These are phyloP conservation scores for Xenoacremonium recifei DNA, from an alignment of 2,329 filamentous ascomycete genomes.

Conservation along the genomic window DNA sequence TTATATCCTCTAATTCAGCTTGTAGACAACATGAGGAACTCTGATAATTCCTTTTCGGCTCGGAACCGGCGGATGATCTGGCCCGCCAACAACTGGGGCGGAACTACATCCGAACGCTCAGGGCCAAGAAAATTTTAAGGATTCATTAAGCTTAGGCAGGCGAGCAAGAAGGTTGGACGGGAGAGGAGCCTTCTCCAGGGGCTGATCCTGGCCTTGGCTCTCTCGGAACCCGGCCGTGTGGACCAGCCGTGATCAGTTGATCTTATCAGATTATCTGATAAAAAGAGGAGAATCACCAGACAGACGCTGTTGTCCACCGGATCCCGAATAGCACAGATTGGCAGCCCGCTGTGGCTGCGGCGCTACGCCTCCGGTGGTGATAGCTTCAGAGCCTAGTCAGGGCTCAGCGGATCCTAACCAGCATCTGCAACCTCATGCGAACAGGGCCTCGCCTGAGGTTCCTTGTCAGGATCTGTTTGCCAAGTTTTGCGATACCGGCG, in stretches of 20 bases:
- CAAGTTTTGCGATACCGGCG: background rate
- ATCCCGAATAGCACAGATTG: background rate
- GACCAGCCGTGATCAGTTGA: background rate
- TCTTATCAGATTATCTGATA: slow-evolving; percentile 1
- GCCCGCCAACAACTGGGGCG: no score
- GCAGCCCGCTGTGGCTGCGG: background rate
- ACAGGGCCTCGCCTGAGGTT: background rate
- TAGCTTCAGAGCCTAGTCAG: background rate
- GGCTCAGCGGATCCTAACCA: background rate
- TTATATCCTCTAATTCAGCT: no score
- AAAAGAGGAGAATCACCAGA: background rate
- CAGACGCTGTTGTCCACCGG: background rate
- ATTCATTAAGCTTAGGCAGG: no score
- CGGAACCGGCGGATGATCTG: no score
- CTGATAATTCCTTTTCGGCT: no score
- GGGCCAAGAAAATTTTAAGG: no score
- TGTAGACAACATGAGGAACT: no score
- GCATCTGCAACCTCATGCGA: background rate
- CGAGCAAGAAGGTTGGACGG: no score
- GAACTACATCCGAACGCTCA: no score
- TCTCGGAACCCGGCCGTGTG: background rate
- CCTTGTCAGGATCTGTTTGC: no score
- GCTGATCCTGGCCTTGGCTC: no score
- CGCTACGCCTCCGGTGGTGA: background rate
- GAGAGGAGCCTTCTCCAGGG: no score